Percentiles rank a stretch among this genome's conserved stretches.
phyloP scores from a whole-genome alignment of 768 basidiomycete genomes.

The Podaxis sp. region DNA sequence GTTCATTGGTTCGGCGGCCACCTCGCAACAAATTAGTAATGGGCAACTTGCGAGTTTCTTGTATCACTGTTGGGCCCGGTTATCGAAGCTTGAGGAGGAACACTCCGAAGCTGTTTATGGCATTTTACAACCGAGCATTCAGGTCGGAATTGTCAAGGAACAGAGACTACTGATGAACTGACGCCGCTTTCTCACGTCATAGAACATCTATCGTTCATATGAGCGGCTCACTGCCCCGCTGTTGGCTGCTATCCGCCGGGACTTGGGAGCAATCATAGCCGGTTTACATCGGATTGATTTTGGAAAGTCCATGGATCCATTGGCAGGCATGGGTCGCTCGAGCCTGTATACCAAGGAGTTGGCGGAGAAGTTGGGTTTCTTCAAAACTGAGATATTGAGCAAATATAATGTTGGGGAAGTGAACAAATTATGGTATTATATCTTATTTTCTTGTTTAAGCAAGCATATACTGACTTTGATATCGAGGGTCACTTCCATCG shows the following conservation, averaged over 20 bases:
- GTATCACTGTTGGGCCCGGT: constrained; percentile 71
- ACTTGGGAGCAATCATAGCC: constrained; percentile 75
- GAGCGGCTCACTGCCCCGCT: constrained; percentile 63
- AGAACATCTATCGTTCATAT: constrained; percentile 55
- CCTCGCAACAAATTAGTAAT: constrained; percentile 77
- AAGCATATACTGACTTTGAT: not conserved
- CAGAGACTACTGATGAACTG: not conserved
- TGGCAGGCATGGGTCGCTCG: constrained; percentile 60
- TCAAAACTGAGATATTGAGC: constrained; percentile 75
- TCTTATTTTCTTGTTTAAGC: constrained; percentile 5
- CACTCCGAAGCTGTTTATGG: constrained; percentile 59
- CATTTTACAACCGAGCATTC: constrained; percentile 54
- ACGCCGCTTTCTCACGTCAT: constrained; percentile 1
- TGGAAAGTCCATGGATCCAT: constrained; percentile 66
- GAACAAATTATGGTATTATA: constrained; percentile 65
- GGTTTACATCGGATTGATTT: constrained; percentile 87
- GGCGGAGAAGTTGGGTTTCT: constrained; percentile 80
- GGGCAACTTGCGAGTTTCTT: constrained; percentile 76
- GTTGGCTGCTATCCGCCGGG: constrained; percentile 70
- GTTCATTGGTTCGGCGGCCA: constrained; percentile 74
- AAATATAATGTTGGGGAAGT: constrained; percentile 74
- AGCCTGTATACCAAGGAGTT: constrained; percentile 93
- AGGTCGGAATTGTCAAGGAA: constrained; percentile 42
- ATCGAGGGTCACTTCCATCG: constrained; percentile 62
- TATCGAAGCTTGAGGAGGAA: constrained; percentile 67